Evolutionary conservation across 2,329 filamentous ascomycete species (phyloP), one percentile per base, ranked within the genome.

Genomic region (Coniochaeta hoffmannii): DNA sequence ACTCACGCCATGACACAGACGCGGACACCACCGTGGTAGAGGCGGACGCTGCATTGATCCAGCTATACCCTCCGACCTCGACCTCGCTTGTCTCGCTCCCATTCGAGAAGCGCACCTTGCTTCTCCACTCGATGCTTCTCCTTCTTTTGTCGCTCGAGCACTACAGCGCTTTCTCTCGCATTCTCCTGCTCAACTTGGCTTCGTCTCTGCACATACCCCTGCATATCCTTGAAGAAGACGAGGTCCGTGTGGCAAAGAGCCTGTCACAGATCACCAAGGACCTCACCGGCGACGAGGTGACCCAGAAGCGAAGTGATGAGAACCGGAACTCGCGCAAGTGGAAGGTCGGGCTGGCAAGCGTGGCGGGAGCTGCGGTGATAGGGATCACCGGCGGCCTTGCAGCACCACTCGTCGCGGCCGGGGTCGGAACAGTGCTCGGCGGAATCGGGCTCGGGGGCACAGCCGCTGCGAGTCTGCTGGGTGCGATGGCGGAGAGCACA

Each of bases 391-490:
- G 87, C 28, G 88, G 87, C 31, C 80, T 97, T 10, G 88, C 90
- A 9, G 84, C 88, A 1, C 86, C 90, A 0, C 76, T 97, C 2
- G 81, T 89, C 14, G 86, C 85, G 19, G 90, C 88, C 10, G 89
- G 90, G 1, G 79, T 97, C 38, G 92, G 92, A 24, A 86, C 83
- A 1, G 78, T 93, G 0, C 87, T 92, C 73, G 86, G 87, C 24
- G 90, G 90, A 0, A 71, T 89, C 11, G 90, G 90, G 1, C 77
- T 97, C 1, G 86, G 87, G 17, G 80, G 85, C 1, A 86, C 85
- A 2, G 85, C 86, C 22, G 87, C 90, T 11, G 90, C 91, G 19
- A 85, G 85, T 1, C 83, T 96, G 54, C 75, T 97, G 0, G 93
- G 92, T 11, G 80, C 85, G 17, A 78, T 97, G 65, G 88, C 90